These are phyloP conservation scores for Lignosus rhinocerotis DNA, from an alignment of 1,284 basidiomycete species.

Conservation along the genomic window DNA sequence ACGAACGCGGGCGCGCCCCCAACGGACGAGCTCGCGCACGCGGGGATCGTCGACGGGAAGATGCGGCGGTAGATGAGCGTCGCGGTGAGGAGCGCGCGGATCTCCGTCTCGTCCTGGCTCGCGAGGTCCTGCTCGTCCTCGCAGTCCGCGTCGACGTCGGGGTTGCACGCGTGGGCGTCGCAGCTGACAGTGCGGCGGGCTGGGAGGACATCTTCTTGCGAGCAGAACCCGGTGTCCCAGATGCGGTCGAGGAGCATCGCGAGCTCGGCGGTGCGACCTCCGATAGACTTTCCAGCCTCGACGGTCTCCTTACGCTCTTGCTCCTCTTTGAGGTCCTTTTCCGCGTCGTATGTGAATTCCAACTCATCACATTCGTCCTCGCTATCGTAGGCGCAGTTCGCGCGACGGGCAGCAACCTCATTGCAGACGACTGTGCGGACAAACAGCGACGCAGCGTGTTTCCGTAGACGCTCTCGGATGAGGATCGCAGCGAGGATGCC, in stretches of 20 bases:
- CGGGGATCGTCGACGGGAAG: constrained; percentile 47
- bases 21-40: constrained; percentile 23
- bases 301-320: constrained; percentile 47
- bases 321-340: constrained; percentile 36
- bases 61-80: constrained; percentile 57
- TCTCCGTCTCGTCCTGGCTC: constrained; percentile 40
- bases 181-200: constrained; percentile 3
- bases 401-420: constrained; percentile 18
- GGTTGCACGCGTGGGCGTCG: constrained; percentile 19
- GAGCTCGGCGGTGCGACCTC: constrained; percentile 53
- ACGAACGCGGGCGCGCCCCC: constrained; percentile 38
- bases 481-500: constrained; percentile 49
- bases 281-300: constrained; percentile 59
- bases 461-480: constrained; percentile 50
- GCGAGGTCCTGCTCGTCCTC: constrained; percentile 38
- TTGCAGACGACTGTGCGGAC: constrained; percentile 45
- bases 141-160: constrained; percentile 32
- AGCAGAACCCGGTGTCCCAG: constrained; percentile 41
- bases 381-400: constrained; percentile 14
- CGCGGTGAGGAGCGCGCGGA: constrained; percentile 53
- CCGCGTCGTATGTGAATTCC: constrained; percentile 35
- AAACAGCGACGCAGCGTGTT: constrained; percentile 52
- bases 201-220: constrained; percentile 31
- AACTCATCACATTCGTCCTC: constrained; percentile 29
- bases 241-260: constrained; percentile 55